phyloP scores from a whole-genome alignment of 1,284 basidiomycete species.

The Rhodotorula glutinis region DNA sequence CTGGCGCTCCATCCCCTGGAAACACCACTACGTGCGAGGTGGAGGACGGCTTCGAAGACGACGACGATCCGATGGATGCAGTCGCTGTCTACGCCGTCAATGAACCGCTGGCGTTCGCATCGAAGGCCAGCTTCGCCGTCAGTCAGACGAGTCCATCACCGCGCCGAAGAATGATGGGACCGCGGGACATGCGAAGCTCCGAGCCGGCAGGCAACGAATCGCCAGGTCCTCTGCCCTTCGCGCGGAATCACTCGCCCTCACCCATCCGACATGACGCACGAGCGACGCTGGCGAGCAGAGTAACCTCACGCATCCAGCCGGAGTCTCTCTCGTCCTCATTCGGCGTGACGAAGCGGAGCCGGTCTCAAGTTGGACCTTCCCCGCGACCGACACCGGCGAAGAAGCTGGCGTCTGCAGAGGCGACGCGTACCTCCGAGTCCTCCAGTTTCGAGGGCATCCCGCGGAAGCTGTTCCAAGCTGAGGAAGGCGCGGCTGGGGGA shows the following conservation, averaged over 20 bases:
- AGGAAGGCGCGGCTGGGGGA: too few relatives aligned
- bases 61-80: neutral
- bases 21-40: too few relatives aligned
- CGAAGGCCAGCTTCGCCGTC: too few relatives aligned
- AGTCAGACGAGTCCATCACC: neutral
- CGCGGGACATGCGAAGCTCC: constrained; percentile 15
- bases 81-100: too few relatives aligned
- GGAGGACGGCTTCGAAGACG: too few relatives aligned
- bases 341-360: constrained; percentile 11
- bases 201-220: neutral
- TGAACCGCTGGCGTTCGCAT: too few relatives aligned
- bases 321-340: neutral
- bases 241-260: constrained; percentile 3
- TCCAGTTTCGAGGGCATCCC: neutral
- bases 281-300: too few relatives aligned
- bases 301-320: too few relatives aligned
- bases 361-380: constrained; percentile 19
- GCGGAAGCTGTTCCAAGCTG: neutral
- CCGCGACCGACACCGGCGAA: constrained; percentile 30
- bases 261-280: constrained; percentile 6
- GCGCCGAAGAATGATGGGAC: constrained; percentile 18
- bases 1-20: neutral
- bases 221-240: constrained; percentile 15
- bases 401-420: constrained; percentile 24
- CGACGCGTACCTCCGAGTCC: neutral